Evolutionary conservation across 176 grass and related monocot species (phyloP), one percentile per base, ranked within the genome.

Genomic region (Elymus sibiricus): DNA sequence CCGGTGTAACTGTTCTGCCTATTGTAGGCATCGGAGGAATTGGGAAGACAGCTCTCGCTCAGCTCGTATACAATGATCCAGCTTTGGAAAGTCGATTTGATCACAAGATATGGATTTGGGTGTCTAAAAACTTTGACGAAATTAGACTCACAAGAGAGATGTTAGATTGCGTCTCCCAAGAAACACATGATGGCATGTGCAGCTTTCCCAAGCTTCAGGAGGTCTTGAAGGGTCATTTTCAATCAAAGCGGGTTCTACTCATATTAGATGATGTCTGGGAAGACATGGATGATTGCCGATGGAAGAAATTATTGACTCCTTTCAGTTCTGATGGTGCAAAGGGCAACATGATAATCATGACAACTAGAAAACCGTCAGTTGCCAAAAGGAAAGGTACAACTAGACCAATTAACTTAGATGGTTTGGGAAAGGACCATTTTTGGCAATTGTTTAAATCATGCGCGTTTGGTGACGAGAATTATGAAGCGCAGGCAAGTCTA

Each of bases 221-320:
- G 38, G 32, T 43, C 29, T 75, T 77, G 28, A 19, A 22, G 6
- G 24, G 0, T 24, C 9, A 16, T 55, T n/a, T 84, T n/a, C 25
- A 26, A 7, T 13, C 2, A 0, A 79, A 72, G 8, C 87, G 47
- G 3, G 44, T 31, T 58, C 56, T 90, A 8, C 66, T 86, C 13
- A 6, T 86, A 13, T 76, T 90, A 2, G 89, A 90, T 79, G 79
- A 87, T 74, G 25, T 90, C 1, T 90, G 84, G 84, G 27, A 59
- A 0, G 25, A 16, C 14, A 44, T 74, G 21, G 27, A 74, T 35
- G 13, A 49, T 6, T 1, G 1, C 8, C 11, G 2, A 64, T 80
- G 64, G 82, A 78, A 64, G 16, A 64, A 43, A 62, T 5, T 89
- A 0, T 64, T 89, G 5, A 31, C 60, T 32, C 64, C 64, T 10